Conservation (phyloP, 441 rosid species). For the Populus hybrid region DNA sequence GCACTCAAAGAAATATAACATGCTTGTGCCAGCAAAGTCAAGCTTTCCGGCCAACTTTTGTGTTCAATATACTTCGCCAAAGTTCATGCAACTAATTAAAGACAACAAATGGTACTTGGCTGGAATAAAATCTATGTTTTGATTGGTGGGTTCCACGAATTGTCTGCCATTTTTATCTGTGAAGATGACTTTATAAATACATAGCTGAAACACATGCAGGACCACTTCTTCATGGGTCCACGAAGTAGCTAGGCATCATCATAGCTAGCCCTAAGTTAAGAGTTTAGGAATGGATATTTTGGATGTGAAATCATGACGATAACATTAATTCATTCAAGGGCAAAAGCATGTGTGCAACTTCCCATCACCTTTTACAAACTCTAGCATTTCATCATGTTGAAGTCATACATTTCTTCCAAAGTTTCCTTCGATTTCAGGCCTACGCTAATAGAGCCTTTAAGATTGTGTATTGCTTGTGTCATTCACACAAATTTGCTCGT, state of each 20-base stretch:
- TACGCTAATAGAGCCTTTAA: conserved; percentile 38
- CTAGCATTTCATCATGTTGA: conserved; percentile 31
- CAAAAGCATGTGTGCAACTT: conserved; percentile 31
- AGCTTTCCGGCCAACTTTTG: conserved; percentile 68
- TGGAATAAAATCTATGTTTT: conserved; percentile 8
- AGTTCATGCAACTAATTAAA: conserved; percentile 32
- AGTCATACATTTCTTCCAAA: conserved; percentile 30
- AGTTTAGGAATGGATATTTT: conserved; percentile 25
- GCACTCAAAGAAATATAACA: conserved; percentile 77
- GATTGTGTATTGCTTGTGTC: conserved; percentile 28
- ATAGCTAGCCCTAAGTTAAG: conserved; percentile 22
- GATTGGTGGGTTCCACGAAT: conserved; percentile 29
- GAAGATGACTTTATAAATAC: background rate
- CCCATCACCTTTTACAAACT: conserved; percentile 26
- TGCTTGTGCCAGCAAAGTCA: conserved; percentile 70
- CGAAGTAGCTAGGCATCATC: conserved; percentile 21
- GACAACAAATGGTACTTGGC: conserved; percentile 1
- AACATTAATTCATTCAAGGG: conserved; percentile 22
- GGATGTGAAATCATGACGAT: background rate
- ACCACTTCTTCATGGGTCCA: conserved; percentile 35
- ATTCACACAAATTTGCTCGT: background rate
- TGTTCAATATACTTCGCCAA: conserved; percentile 24
- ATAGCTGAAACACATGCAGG: conserved; percentile 22
- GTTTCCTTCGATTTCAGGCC: conserved; percentile 42
- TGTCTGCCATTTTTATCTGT: conserved; percentile 25